phyloP scores from a whole-genome alignment of 1,139 yeast genomes.

The Suhomyces maxii region DNA sequence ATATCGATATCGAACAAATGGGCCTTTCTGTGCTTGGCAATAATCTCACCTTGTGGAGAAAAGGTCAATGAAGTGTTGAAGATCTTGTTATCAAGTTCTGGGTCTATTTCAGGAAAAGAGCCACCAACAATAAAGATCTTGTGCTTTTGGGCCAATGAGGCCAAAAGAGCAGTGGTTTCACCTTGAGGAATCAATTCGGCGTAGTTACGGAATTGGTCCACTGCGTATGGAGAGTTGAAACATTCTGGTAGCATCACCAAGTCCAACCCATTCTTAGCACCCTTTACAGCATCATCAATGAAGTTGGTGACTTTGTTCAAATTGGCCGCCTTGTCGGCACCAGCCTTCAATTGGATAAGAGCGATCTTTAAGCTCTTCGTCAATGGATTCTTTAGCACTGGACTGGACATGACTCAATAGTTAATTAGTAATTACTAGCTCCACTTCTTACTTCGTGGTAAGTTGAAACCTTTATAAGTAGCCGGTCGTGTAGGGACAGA shows the following conservation, averaged over 20 bases:
- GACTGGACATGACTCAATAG: slow-evolving; percentile 10
- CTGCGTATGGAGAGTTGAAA: slow-evolving; percentile 94
- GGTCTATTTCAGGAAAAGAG: slow-evolving; percentile 75
- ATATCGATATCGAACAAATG: slow-evolving; percentile 91
- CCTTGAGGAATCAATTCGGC: slow-evolving; percentile 77
- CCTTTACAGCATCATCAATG: slow-evolving; percentile 50
- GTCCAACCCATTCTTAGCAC: slow-evolving; percentile 52
- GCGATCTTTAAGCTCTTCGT: slow-evolving; percentile 57
- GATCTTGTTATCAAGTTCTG: slow-evolving; percentile 51
- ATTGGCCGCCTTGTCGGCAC: slow-evolving; percentile 63
- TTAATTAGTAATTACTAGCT: neutral
- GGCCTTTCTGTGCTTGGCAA: slow-evolving; percentile 85
- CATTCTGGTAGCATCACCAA: slow-evolving; percentile 84
- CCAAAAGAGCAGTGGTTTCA: slow-evolving; percentile 62
- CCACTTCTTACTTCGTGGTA: too few species aligned
- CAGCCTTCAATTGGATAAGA: slow-evolving; percentile 73
- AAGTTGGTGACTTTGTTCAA: slow-evolving; percentile 51
- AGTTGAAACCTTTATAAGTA: neutral
- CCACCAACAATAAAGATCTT: slow-evolving; percentile 79
- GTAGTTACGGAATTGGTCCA: slow-evolving; percentile 78
- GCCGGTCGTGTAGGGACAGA: neutral
- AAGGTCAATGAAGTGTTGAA: slow-evolving; percentile 86
- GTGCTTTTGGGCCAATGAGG: slow-evolving; percentile 62
- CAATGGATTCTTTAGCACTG: slow-evolving; percentile 33
- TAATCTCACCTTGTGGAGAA: slow-evolving; percentile 64